phyloP scores from a whole-genome alignment of 164 flowering plant species.

The Annona squamosa region DNA sequence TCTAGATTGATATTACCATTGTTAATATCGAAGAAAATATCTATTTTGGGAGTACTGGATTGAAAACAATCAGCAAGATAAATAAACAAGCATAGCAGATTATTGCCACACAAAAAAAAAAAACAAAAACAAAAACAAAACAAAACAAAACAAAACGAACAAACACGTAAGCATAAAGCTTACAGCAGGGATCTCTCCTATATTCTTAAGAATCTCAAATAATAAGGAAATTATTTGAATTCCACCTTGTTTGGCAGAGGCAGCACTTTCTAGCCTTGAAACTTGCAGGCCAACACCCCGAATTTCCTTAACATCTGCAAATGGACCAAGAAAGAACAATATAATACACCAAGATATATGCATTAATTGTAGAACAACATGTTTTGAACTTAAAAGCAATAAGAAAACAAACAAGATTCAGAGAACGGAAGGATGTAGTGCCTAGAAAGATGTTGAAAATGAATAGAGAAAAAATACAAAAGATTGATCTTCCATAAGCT shows the following conservation, averaged over 20 bases:
- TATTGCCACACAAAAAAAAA: neutral
- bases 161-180: too few species aligned
- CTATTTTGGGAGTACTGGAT: neutral
- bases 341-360: neutral
- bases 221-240: neutral
- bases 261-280: constrained; percentile 72
- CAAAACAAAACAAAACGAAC: neutral
- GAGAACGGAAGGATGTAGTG: neutral
- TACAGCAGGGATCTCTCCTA: neutral
- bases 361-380: neutral
- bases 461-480: neutral
- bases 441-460: neutral
- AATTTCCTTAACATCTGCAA: constrained; percentile 71
- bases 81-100: neutral
- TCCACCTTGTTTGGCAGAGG: constrained; percentile 47
- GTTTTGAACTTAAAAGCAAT: neutral
- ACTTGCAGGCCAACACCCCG: constrained; percentile 90
- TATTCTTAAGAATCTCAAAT: neutral
- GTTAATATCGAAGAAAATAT: too few species aligned
- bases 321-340: neutral
- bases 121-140: neutral
- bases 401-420: neutral
- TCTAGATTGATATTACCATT: too few species aligned
- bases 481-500: neutral
- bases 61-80: neutral